Percentiles rank a stretch among this genome's conserved stretches.
phyloP scores from a whole-genome alignment of 2,329 filamentous ascomycete species.

The Paecilomyces sp. region DNA sequence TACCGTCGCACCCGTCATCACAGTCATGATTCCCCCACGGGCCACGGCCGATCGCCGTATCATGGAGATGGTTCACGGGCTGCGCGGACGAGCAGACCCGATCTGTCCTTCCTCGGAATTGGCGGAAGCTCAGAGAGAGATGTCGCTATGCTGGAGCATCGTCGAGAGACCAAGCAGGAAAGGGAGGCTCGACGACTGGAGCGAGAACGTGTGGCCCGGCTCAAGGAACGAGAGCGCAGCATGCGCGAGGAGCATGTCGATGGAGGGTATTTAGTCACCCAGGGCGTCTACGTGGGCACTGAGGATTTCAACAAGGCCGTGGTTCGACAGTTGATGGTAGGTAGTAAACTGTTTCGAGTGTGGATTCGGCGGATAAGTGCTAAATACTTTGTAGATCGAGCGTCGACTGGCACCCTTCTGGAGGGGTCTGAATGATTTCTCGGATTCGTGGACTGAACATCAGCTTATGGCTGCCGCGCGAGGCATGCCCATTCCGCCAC shows the following conservation, averaged over 20 bases:
- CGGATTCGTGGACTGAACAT: slow-evolving; percentile 83
- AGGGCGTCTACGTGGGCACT: slow-evolving; percentile 83
- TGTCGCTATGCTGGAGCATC: slow-evolving; percentile 46
- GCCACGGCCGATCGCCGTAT: slow-evolving; percentile 22
- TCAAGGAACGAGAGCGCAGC: slow-evolving; percentile 83
- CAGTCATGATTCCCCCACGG: slow-evolving; percentile 16
- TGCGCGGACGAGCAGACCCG: slow-evolving; percentile 49
- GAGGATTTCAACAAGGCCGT: slow-evolving; percentile 90
- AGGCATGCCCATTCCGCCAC: slow-evolving; percentile 72
- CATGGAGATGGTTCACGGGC: slow-evolving; percentile 37
- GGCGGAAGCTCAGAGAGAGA: slow-evolving; percentile 44
- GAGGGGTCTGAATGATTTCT: slow-evolving; percentile 85
- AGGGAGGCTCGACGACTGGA: slow-evolving; percentile 80
- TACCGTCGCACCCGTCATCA: slow-evolving; percentile 23
- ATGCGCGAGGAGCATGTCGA: slow-evolving; percentile 89
- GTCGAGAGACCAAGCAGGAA: slow-evolving; percentile 85
- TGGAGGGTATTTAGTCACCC: slow-evolving; percentile 87
- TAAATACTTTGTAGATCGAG: slow-evolving; percentile 64
- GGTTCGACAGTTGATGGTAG: slow-evolving; percentile 85
- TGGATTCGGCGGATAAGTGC: slow-evolving; percentile 5
- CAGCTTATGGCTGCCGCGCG: slow-evolving; percentile 89
- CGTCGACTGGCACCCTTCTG: slow-evolving; percentile 89
- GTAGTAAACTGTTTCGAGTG: slow-evolving; percentile 9
- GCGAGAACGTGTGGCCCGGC: slow-evolving; percentile 65
- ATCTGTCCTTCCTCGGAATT: slow-evolving; percentile 54